Evolutionary conservation across 106 monocot genomes (phyloP).

Genomic region (Xerophyta viscosa): DNA sequence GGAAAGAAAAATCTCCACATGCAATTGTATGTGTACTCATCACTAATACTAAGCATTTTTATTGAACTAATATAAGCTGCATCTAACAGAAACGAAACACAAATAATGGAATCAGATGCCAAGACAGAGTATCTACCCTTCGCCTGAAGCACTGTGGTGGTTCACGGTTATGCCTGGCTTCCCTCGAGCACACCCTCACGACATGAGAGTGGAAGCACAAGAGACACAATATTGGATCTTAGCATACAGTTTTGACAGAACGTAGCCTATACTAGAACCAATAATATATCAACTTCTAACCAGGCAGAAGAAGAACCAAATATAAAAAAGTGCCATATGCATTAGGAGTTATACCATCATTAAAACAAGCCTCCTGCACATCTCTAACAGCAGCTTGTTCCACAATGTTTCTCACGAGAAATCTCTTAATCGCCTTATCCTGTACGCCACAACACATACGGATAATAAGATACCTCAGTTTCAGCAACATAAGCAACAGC

Average conservation of each 20-base stretch:
- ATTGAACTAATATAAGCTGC: not conserved
- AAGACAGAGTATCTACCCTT: constrained; percentile 19
- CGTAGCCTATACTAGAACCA: constrained; percentile 15
- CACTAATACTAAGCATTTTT: too few relatives aligned
- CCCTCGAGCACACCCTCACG: constrained; percentile 50
- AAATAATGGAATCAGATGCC: not conserved
- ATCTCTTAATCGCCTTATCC: constrained; percentile 72
- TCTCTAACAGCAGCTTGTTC: constrained; percentile 60
- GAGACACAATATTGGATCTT: constrained; percentile 65
- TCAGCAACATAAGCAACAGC: not conserved
- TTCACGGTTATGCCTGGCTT: constrained; percentile 36
- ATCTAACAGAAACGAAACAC: not conserved
- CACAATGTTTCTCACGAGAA: constrained; percentile 47
- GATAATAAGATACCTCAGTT: not conserved
- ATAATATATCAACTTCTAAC: not conserved
- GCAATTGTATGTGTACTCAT: too few relatives aligned
- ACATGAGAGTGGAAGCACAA: constrained; percentile 61
- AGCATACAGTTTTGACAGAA: constrained; percentile 55
- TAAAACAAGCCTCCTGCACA: constrained; percentile 45
- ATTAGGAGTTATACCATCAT: constrained; percentile 47
- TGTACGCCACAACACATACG: constrained; percentile 2
- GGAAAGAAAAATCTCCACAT: too few relatives aligned
- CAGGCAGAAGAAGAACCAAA: not conserved
- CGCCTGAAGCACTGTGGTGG: constrained; percentile 51
- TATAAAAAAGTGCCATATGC: not conserved